Evolutionary conservation across 495 filamentous ascomycete species (phyloP).

Genomic region (Penicillium nucicola): DNA sequence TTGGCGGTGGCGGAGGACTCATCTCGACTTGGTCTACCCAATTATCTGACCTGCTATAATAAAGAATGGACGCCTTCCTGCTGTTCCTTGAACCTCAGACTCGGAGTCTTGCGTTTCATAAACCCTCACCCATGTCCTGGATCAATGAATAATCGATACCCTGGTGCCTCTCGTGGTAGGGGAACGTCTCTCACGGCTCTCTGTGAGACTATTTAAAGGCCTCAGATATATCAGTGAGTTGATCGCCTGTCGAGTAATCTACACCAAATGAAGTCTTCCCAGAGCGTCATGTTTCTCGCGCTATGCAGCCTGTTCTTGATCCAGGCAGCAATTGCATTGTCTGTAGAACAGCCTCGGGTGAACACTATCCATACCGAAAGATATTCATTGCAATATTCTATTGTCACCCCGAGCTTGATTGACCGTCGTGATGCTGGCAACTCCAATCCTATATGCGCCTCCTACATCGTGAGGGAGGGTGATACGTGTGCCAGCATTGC

Average conservation of each 20-base stretch:
- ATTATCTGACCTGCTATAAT: not conserved
- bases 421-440: no score
- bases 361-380: not conserved
- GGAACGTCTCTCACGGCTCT: not conserved
- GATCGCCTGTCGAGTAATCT: not conserved
- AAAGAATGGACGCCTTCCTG: not conserved
- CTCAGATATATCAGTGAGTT: no score
- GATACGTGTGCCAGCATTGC: not conserved
- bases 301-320: not conserved
- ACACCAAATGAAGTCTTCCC: not conserved
- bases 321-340: not conserved
- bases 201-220: not conserved
- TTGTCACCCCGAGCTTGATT: no score
- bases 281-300: not conserved
- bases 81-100: not conserved
- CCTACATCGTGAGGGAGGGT: not conserved
- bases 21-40: not conserved
- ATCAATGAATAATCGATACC: not conserved
- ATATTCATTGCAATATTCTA: not conserved
- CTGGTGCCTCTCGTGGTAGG: not conserved
- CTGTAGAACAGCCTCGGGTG: not conserved
- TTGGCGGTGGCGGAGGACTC: not conserved
- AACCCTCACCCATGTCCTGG: not conserved
- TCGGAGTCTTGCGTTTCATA: not conserved
- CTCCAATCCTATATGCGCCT: not conserved